These are phyloP conservation scores for Sordariomycetes sp. DNA, from an alignment of 2,329 filamentous ascomycete genomes.

Conservation along the genomic window DNA sequence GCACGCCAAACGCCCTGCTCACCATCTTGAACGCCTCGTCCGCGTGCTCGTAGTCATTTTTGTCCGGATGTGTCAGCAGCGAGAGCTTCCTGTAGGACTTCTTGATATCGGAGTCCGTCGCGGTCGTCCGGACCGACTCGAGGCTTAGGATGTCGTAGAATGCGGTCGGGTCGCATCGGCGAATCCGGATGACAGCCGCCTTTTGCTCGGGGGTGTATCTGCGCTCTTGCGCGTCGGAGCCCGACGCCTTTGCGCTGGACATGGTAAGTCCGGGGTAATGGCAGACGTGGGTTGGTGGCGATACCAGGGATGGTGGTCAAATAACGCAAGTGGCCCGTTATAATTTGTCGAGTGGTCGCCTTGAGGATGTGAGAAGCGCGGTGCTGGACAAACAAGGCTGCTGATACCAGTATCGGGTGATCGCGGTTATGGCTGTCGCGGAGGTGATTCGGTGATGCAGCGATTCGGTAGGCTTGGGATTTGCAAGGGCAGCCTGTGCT, in stretches of 20 bases:
- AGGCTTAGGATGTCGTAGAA: constrained; percentile 93
- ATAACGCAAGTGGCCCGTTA: not conserved
- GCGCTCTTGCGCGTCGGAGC: constrained; percentile 28
- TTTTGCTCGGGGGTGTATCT: constrained; percentile 86
- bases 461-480: no score
- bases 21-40: constrained; percentile 99
- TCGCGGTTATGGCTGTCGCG: no score
- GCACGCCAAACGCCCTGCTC: constrained; percentile 80
- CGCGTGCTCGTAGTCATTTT: constrained; percentile 91
- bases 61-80: constrained; percentile 93
- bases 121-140: constrained; percentile 50
- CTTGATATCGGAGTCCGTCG: constrained; percentile 79
- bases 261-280: not conserved
- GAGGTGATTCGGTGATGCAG: no score
- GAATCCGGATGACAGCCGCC: constrained; percentile 80
- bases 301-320: not conserved
- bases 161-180: constrained; percentile 70
- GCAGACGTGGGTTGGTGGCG: not conserved
- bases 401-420: no score
- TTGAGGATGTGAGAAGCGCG: not conserved
- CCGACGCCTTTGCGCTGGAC: constrained; percentile 28
- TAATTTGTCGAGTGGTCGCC: not conserved
- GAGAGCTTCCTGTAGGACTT: constrained; percentile 95
- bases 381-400: no score
- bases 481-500: no score